Base-by-base conservation (phyloP, 371 early-diverging fungal genomes). In the Mortierella sp. region DNA sequence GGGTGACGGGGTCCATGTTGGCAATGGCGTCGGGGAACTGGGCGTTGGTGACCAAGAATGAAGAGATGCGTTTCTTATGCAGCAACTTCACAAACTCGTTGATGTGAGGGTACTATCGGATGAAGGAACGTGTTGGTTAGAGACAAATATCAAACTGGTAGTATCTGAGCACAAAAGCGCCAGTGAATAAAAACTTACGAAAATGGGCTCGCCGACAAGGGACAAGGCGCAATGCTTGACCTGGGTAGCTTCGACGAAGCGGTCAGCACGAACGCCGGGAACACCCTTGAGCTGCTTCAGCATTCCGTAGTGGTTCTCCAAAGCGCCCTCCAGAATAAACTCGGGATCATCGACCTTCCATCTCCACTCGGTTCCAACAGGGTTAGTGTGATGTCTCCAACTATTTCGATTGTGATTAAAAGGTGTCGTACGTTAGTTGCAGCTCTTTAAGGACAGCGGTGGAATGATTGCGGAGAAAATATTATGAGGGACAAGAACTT, bases 311-410 rank as follows among this genome's bases (percentile, higher is more conserved):
- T 96, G 96, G 72, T 94, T 93, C 74, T 93, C 93, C 87, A 95
- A 88, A 5, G 94, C 93, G 75, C 95, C 96, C 44, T 94, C 92
- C 76, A 95, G 81, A 72, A 96, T 95, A 72, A 91, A 91, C 59
- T 93, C 89, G 43, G 94, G 93, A 75, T 93, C 92, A 77, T 96
- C 96, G 24, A 93, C 91, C 78, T 96, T 93, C 96, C 96, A 96
- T 71, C 93, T 88, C 94, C 94, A 95, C 37, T 90, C 90, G 1
- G 93, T 94, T 34, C 94, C 95, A 4, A 95, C 96, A 53, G 94
- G 95, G 77, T 96, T 96, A 21, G 95, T 95, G 53, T 95, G 95
- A 83, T 95, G 95, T 79, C 95, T 89, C 95, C 95, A 96, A 77
- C 82, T 82, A 74, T 67, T 67, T 40, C 37, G 37, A 24, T 21